Base-by-base conservation (phyloP, 2,329 filamentous ascomycete species). In the Aspergillus piperis region DNA sequence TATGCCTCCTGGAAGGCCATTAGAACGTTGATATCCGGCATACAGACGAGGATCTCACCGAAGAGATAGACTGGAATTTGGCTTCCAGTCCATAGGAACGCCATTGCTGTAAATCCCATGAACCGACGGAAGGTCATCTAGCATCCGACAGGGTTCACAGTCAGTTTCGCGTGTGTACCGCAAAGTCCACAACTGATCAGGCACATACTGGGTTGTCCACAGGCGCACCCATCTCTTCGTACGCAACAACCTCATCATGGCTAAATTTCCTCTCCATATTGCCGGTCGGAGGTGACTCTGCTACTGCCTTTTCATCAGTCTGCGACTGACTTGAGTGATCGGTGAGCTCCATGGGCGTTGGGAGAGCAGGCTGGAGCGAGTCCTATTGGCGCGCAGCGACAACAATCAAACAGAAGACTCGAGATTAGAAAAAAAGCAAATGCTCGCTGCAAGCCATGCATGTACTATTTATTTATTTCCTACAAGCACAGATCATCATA, bases 61-160 rank as follows among this genome's bases (percentile, higher is more conserved):
- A 82, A 82, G 4, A 83, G 70, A 65, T 83, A 83, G 10, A 87
- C 77, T 1, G 85, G 84, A 50, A 87, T 86, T 64, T 87, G 85
- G 57, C 81, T 84, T 30, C 84, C 84, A 52, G 83, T 84, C 84
- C 84, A 87, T 21, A 87, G 73, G 58, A 88, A 84, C 5, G 83
- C 82, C 82, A 86, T 86, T 60, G 84, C 83, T 13, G 82, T 66
- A 50, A 87, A 76, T 56, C 80, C 81, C 82, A 85, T 83, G 65
- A 84, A 79, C 3, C 82, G 77, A 30, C 70, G 74, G 62, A 81
- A 78, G n/a, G 77, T 79, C 80, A 85, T 80, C 69, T 83, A 76
- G 10, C 19, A 27, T 49, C 44, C 13, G 48, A 81, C 11, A 41
- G 51, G 23, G 13, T 17, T 27, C 41, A 51, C 23, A 10, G 47